These are phyloP conservation scores for Ampelocalamus luodianensis DNA, from an alignment of 176 grass and related monocot genomes.

Conservation along the genomic window DNA sequence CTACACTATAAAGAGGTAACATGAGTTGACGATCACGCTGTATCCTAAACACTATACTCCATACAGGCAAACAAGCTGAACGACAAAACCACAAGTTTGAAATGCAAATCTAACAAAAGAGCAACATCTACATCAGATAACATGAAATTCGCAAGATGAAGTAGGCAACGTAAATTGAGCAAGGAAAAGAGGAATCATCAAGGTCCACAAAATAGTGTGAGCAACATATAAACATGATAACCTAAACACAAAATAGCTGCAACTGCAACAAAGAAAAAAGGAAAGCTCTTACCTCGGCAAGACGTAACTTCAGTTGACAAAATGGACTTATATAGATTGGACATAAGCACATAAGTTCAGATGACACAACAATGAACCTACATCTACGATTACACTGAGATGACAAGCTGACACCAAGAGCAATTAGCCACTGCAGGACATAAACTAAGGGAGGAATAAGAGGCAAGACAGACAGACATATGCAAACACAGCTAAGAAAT, in stretches of 20 bases:
- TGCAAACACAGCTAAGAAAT: background rate
- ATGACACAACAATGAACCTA: background rate
- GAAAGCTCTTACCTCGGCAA: slow-evolving; percentile 64
- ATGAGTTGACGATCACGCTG: too few relatives aligned
- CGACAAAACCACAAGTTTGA: background rate
- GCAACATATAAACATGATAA: background rate
- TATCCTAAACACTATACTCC: background rate
- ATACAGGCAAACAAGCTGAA: slow-evolving; percentile 11
- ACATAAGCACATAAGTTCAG: background rate
- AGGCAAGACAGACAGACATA: slow-evolving; percentile 9
- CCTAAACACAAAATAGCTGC: background rate
- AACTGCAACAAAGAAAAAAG: slow-evolving; percentile 13
- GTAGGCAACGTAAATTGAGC: background rate
- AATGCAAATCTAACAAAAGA: background rate
- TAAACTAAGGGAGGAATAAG: background rate
- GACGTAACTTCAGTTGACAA: slow-evolving; percentile 50
- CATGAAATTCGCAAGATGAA: background rate
- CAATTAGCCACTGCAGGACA: background rate
- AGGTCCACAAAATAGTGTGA: background rate
- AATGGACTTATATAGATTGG: background rate
- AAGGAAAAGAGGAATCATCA: slow-evolving; percentile 4
- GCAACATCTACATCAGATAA: background rate
- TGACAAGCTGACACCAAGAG: background rate
- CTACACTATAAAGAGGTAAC: too few relatives aligned
- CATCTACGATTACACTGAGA: background rate